phyloP scores from a whole-genome alignment of 1,284 basidiomycete species.

The Apiotrichum gracile region DNA sequence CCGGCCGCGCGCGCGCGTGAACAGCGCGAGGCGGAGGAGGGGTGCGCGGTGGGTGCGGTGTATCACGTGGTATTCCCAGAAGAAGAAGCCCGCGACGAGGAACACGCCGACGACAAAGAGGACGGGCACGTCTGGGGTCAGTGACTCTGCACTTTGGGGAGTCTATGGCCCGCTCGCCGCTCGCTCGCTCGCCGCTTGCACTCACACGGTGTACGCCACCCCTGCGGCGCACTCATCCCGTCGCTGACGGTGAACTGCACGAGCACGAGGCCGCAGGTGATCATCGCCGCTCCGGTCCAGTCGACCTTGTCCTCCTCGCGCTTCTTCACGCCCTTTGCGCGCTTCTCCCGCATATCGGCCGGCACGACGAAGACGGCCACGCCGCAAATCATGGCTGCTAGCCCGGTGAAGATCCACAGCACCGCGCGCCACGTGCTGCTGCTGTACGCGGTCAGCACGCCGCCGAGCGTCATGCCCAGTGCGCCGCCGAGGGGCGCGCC shows the following conservation, averaged over 20 bases:
- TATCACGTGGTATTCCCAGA: conserved; percentile 59
- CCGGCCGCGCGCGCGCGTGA: conserved; percentile 56
- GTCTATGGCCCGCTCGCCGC: too few species aligned
- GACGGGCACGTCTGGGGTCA: conserved; percentile 35
- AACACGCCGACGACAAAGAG: conserved; percentile 61
- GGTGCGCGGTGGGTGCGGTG: conserved; percentile 50
- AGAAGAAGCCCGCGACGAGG: conserved; percentile 57
- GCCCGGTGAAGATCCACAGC: conserved; percentile 13
- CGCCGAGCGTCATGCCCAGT: conserved; percentile 12
- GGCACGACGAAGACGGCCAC: conserved; percentile 7
- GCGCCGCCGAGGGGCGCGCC: conserved; percentile 17
- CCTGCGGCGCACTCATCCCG: conserved; percentile 58
- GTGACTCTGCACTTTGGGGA: too few species aligned
- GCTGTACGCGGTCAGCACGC: conserved; percentile 13
- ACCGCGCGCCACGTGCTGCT: conserved; percentile 10
- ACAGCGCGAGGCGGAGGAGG: conserved; percentile 59
- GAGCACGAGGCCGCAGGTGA: conserved; percentile 37
- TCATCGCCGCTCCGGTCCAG: conserved; percentile 14
- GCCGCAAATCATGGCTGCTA: not conserved
- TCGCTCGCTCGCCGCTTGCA: not conserved
- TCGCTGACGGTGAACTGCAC: conserved; percentile 70
- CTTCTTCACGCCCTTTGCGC: not conserved
- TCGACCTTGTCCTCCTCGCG: conserved; percentile 6
- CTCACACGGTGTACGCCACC: conserved; percentile 66
- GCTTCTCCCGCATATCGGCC: not conserved